These are phyloP conservation scores for Annulohypoxylon stygium DNA, from an alignment of 495 filamentous ascomycete species.

Conservation along the genomic window DNA sequence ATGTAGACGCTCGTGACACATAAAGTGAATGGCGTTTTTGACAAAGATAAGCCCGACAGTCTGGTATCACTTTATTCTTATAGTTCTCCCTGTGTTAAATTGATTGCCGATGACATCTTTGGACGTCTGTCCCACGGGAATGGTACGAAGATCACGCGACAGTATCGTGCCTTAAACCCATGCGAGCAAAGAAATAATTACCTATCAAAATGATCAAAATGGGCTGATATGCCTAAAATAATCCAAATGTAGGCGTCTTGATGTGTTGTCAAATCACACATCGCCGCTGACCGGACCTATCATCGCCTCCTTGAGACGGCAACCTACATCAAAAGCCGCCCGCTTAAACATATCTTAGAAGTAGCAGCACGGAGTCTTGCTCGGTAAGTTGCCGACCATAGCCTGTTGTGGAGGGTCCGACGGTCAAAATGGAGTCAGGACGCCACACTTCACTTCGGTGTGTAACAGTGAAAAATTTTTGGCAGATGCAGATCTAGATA, in stretches of 20 bases:
- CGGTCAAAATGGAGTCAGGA: neutral
- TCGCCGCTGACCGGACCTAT: constrained; percentile 21
- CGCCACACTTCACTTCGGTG: constrained; percentile 22
- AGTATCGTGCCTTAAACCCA: constrained; percentile 21
- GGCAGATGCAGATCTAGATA: constrained; percentile 2
- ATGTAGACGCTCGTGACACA: constrained; percentile 33
- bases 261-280: constrained; percentile 25
- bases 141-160: constrained; percentile 34
- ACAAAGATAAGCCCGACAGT: constrained; percentile 8
- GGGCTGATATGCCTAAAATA: constrained; percentile 22
- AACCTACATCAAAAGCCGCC: constrained; percentile 24
- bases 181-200: constrained; percentile 10
- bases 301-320: constrained; percentile 22
- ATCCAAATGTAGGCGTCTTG: neutral
- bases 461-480: neutral
- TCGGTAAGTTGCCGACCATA: constrained; percentile 33
- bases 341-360: constrained; percentile 8
- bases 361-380: constrained; percentile 24
- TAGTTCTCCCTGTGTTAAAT: constrained; percentile 4
- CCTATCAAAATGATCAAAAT: neutral
- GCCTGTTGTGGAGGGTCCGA: constrained; percentile 26
- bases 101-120: constrained; percentile 12
- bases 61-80: neutral
- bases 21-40: constrained; percentile 14
- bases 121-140: constrained; percentile 23